These are phyloP conservation scores for Somion occarium DNA, from an alignment of 1,284 basidiomycete species.

Conservation along the genomic window DNA sequence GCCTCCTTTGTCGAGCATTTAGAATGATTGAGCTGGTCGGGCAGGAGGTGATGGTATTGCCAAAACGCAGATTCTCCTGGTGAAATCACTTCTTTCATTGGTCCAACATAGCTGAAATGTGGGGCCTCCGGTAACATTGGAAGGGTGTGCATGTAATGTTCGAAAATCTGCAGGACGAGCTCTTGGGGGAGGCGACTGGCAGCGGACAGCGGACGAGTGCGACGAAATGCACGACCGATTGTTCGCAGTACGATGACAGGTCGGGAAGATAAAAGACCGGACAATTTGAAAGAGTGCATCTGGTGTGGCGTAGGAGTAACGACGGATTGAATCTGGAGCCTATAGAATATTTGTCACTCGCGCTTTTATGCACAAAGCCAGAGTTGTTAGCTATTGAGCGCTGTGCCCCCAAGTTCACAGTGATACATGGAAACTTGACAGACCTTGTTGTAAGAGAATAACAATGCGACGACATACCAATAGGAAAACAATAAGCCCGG, in stretches of 20 bases:
- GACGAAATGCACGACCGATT: not conserved
- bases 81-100: too few relatives aligned
- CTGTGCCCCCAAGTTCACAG: too few relatives aligned
- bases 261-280: not conserved
- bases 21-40: not conserved
- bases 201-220: not conserved
- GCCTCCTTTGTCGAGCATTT: not conserved
- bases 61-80: not conserved
- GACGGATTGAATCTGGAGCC: not conserved
- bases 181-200: not conserved
- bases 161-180: not conserved
- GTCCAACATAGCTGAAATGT: too few relatives aligned
- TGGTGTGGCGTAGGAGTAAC: not conserved
- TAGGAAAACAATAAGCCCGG: too few relatives aligned
- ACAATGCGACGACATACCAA: too few relatives aligned
- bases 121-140: not conserved
- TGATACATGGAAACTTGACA: too few relatives aligned
- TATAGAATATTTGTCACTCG: not conserved
- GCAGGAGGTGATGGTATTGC: not conserved
- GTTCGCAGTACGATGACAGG: not conserved
- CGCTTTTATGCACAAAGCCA: too few relatives aligned
- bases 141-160: not conserved
- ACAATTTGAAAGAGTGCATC: not conserved
- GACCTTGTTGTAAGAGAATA: too few relatives aligned
- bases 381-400: too few relatives aligned